These are phyloP conservation scores for Knoxdaviesia capensis DNA, from an alignment of 2,329 filamentous ascomycete species.

Conservation along the genomic window DNA sequence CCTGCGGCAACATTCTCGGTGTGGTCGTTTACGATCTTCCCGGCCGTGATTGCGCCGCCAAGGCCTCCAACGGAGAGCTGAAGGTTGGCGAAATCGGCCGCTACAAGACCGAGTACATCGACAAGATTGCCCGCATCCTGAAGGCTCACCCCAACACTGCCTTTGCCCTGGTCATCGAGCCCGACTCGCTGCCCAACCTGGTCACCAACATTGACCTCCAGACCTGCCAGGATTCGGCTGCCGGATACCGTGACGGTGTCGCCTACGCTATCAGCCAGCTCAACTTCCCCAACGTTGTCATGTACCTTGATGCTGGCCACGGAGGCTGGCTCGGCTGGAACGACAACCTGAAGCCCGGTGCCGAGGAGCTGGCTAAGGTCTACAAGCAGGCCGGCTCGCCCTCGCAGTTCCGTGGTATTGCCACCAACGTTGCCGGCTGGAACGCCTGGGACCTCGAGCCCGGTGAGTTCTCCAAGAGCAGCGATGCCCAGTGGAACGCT, in stretches of 20 bases:
- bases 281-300: slow-evolving; percentile 39
- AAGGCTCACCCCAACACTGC: slow-evolving; percentile 30
- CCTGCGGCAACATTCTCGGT: slow-evolving; percentile 18
- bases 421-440: slow-evolving; percentile 20
- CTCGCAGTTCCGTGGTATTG: slow-evolving; percentile 16
- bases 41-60: slow-evolving; percentile 41
- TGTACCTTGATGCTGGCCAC: slow-evolving; percentile 45
- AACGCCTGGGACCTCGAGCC: slow-evolving; percentile 17
- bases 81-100: slow-evolving; percentile 26
- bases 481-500: slow-evolving; percentile 19
- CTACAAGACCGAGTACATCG: slow-evolving; percentile 22
- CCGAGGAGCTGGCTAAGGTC: slow-evolving; percentile 17
- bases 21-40: slow-evolving; percentile 44
- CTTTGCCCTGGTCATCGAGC: slow-evolving; percentile 27
- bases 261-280: slow-evolving; percentile 34
- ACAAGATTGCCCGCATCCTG: slow-evolving; percentile 28
- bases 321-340: slow-evolving; percentile 45
- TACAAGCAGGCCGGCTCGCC: slow-evolving; percentile 17
- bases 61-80: slow-evolving; percentile 43
- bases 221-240: slow-evolving; percentile 31
- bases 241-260: slow-evolving; percentile 29
- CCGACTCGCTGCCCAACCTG: slow-evolving; percentile 41
- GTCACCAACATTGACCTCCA: slow-evolving; percentile 35
- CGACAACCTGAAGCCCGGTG: slow-evolving; percentile 29
- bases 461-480: slow-evolving; percentile 20